These are phyloP conservation scores for Daldinia childiae DNA, from an alignment of 495 filamentous ascomycete genomes.

Conservation along the genomic window DNA sequence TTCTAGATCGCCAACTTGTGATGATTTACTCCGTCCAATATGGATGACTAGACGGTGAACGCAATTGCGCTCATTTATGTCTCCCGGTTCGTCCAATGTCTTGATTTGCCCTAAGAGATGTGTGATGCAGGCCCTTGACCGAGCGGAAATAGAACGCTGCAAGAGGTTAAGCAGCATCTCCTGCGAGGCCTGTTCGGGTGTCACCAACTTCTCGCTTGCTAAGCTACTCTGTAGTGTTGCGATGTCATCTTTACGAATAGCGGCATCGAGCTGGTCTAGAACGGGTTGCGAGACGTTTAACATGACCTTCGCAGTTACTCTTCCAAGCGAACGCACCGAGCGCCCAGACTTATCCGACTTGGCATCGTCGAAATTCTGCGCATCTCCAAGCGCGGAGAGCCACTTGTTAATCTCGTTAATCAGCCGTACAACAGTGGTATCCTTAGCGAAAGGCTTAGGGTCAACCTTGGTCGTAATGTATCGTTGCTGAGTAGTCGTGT, in stretches of 20 bases:
- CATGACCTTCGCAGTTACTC: conserved; percentile 73
- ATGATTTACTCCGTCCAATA: conserved; percentile 80
- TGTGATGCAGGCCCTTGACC: conserved; percentile 72
- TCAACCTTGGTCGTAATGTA: conserved; percentile 91
- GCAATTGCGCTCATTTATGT: conserved; percentile 93
- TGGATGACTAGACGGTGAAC: conserved; percentile 91
- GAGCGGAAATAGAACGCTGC: conserved; percentile 81
- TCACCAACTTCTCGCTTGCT: conserved; percentile 61
- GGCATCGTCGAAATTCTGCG: conserved; percentile 73
- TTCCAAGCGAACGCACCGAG: conserved; percentile 75
- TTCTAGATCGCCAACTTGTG: conserved; percentile 60
- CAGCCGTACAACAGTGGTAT: conserved; percentile 68
- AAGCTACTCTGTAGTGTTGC: conserved; percentile 67
- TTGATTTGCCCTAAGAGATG: conserved; percentile 71
- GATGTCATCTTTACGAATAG: conserved; percentile 78
- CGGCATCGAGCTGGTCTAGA: conserved; percentile 78
- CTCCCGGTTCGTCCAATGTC: conserved; percentile 82
- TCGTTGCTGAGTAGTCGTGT: conserved; percentile 74
- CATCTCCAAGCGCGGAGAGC: conserved; percentile 81
- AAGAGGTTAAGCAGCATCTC: conserved; percentile 79
- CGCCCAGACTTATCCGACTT: conserved; percentile 64
- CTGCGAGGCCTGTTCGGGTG: conserved; percentile 64
- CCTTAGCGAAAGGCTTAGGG: conserved; percentile 82
- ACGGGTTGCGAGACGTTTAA: conserved; percentile 72
- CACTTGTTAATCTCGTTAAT: conserved; percentile 88